A percentile compares a stretch with the other conserved stretches of the same genome.
phyloP scores from a whole-genome alignment of 352 stramenopile genomes.

The Phytopythium mirpurense region DNA sequence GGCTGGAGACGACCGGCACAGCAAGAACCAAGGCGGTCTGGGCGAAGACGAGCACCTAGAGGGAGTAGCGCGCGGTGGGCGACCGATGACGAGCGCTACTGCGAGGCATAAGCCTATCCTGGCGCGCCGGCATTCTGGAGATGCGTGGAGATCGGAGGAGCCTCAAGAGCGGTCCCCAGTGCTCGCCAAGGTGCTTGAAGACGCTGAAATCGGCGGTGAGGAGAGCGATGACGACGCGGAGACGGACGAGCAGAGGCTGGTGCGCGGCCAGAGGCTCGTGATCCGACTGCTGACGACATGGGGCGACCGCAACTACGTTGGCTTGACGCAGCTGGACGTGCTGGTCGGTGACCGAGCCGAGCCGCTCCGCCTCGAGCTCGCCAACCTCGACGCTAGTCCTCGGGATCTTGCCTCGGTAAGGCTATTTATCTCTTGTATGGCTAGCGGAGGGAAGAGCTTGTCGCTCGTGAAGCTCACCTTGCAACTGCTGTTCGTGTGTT shows the following conservation, averaged over 20 bases:
- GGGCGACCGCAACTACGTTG: conserved; percentile 84
- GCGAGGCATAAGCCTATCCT: background rate
- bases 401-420: conserved; percentile 71
- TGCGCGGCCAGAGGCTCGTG: conserved; percentile 43
- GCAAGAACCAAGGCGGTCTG: conserved; percentile 13
- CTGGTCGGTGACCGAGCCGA: conserved; percentile 39
- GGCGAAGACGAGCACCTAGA: conserved; percentile 3
- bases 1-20: background rate
- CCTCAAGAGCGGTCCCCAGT: conserved; percentile 42
- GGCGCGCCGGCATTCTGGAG: conserved; percentile 26
- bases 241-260: conserved; percentile 12
- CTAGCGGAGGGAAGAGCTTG: no score
- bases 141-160: conserved; percentile 40
- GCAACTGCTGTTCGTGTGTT: conserved; percentile 3
- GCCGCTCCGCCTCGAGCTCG: conserved; percentile 31
- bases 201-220: conserved; percentile 7
- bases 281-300: conserved; percentile 63
- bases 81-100: conserved; percentile 46
- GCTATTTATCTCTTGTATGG: no score
- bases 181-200: conserved; percentile 26
- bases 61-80: conserved; percentile 12
- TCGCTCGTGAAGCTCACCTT: background rate
- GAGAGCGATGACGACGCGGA: conserved; percentile 9
- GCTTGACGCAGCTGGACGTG: conserved; percentile 71
- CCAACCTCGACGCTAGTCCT: conserved; percentile 53